A percentile compares a stretch with the other conserved stretches of the same genome.
Conservation (phyloP, 108 stramenopile species). For the Mayamaea pseudoterrestris region DNA sequence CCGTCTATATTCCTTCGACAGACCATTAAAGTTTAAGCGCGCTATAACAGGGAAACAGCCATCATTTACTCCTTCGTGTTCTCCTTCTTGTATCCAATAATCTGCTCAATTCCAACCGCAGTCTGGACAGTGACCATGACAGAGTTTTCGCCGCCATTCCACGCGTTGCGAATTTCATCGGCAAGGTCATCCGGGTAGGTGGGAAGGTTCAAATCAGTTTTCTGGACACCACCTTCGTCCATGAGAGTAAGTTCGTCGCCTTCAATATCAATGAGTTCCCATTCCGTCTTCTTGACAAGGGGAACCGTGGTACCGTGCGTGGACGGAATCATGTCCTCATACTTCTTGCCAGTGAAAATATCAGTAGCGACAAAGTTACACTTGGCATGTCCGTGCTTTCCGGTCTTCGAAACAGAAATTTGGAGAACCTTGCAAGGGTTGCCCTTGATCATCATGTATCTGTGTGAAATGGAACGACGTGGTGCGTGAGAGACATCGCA, state of each 20-base stretch:
- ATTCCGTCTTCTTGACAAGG: constrained; percentile 88
- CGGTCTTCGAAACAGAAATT: constrained; percentile 99
- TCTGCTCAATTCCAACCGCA: constrained; percentile 84
- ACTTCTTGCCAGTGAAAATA: constrained; percentile 99
- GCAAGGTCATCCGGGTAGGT: constrained; percentile 81
- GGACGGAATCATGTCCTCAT: constrained; percentile 97
- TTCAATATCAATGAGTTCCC: constrained; percentile 96
- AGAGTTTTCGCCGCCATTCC: constrained; percentile 83
- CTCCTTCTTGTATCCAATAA: constrained; percentile 85
- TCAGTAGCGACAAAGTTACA: constrained; percentile 97
- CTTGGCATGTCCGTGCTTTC: constrained; percentile 99
- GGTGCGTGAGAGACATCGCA: neutral
- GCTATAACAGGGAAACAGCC: too few species aligned
- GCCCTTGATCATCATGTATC: constrained; percentile 95
- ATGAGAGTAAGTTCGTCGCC: constrained; percentile 94
- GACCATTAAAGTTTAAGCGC: too few species aligned
- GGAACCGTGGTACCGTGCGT: constrained; percentile 96
- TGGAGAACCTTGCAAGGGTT: constrained; percentile 97
- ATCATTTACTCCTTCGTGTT: neutral
- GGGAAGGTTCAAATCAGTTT: constrained; percentile 96
- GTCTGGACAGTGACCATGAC: constrained; percentile 78
- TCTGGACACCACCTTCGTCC: constrained; percentile 96
- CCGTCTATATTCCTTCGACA: too few species aligned
- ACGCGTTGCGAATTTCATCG: constrained; percentile 87
- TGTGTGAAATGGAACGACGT: constrained; percentile 13